phyloP scores from a whole-genome alignment of 371 early-diverging fungal species.

The Mucor velutinosus region DNA sequence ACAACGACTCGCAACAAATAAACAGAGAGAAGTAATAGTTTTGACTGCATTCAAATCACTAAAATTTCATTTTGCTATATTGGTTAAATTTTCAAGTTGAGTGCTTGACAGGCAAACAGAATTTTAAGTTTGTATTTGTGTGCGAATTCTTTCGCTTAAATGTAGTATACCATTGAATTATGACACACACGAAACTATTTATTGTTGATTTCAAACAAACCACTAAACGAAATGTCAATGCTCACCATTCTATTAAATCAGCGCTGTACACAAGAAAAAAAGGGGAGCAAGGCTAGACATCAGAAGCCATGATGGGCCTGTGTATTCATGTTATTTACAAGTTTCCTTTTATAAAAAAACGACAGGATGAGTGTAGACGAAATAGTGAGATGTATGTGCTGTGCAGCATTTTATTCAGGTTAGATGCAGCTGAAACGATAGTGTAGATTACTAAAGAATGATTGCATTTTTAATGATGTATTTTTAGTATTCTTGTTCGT shows the following conservation, averaged over 20 bases:
- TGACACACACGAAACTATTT: slow-evolving; percentile 3
- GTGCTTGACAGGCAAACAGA: not conserved
- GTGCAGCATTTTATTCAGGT: slow-evolving; percentile 15
- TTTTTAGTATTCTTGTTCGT: not conserved
- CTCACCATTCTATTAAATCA: not conserved
- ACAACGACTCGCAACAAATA: not conserved
- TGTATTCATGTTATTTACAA: not conserved
- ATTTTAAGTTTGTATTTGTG: not conserved
- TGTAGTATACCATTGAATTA: not conserved
- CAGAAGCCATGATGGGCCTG: not conserved
- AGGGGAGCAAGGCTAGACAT: not conserved
- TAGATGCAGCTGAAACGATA: slow-evolving; percentile 22
- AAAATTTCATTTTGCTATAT: slow-evolving; percentile 1
- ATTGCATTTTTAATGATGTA: slow-evolving; percentile 20
- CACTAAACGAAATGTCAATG: not conserved
- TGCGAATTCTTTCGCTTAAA: slow-evolving; percentile 1
- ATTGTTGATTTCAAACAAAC: not conserved
- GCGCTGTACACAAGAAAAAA: not conserved
- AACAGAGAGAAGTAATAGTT: not conserved
- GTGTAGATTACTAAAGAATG: slow-evolving; percentile 14
- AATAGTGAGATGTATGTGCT: slow-evolving; percentile 22
- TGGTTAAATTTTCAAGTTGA: slow-evolving; percentile 3
- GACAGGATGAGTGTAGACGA: not conserved
- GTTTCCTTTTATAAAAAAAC: not conserved
- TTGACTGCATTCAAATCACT: slow-evolving; percentile 1